Evolutionary conservation across 306 rosid species (phyloP), one percentile per base, ranked within the genome.

Genomic region (Pueraria montana): DNA sequence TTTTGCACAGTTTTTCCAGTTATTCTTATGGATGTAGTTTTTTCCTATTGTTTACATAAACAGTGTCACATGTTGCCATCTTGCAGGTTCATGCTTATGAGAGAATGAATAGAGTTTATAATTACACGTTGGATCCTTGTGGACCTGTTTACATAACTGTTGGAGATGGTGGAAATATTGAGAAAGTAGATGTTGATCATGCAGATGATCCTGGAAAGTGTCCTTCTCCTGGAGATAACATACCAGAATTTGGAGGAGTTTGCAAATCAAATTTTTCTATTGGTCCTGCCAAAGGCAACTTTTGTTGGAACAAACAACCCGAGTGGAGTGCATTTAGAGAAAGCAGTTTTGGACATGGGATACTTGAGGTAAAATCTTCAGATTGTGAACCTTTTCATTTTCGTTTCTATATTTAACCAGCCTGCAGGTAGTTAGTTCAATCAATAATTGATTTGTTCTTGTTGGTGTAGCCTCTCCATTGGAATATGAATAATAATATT

Each of bases 301-400:
- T 93, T 78, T 95, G 98, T 88, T 93, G 97, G 97, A 82, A 82
- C 82, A 82, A 79, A 72, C 98, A 95, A 79, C 97, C 97, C 4
- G 97, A 90, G 14, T 93, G 97, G 97, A 95, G 97, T 84, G 98
- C 97, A 14, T 93, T 90, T 83, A 85, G 98, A 89, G 98, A 95
- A 89, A 93, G 97, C 88, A 95, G 97, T 92, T 93, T 95, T 85
- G 98, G 98, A 67, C 98, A 95, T 86, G 98, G 98, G 20, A 91
- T 89, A 50, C 91, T 95, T 61, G 97, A 95, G 98, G 98, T 93
- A 87, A 61, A 64, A 38, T 75, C 69, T 74, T 74, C n/a, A 26
- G 6, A 67, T n/a, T 46, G 2, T 69, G 55, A 49, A 50, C 75
- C 49, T 82, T 43, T 40, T 13, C 16, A 6, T 65, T 50, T 71